Conservation (phyloP, 164 flowering plant species). For the Chimonanthus praecox region DNA sequence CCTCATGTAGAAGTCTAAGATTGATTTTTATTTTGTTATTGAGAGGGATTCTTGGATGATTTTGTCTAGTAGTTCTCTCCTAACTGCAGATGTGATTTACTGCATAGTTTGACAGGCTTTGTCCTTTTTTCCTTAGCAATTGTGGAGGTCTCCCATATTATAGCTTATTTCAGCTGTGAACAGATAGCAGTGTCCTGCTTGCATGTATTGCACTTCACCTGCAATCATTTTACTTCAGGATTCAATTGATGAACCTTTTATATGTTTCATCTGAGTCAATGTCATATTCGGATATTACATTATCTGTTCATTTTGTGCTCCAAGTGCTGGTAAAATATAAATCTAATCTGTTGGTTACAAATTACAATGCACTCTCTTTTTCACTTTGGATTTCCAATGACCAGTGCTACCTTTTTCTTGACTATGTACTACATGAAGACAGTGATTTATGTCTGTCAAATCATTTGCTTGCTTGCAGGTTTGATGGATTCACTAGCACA, state of each 20-base stretch:
- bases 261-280: not conserved
- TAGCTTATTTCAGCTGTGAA: not conserved
- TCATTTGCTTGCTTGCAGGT: constrained; percentile 38
- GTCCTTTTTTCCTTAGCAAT: too few species aligned
- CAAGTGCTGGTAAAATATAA: not conserved
- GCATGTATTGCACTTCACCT: not conserved
- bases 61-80: not conserved
- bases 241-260: not conserved
- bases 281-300: not conserved
- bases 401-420: not conserved
- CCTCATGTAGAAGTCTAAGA: too few species aligned
- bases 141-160: too few species aligned
- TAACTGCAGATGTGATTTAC: not conserved
- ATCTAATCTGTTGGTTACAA: not conserved
- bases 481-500: constrained; percentile 98
- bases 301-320: not conserved
- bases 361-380: not conserved
- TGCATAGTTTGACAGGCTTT: not conserved
- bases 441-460: not conserved
- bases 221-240: not conserved
- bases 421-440: not conserved
- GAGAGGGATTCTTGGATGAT: too few species aligned
- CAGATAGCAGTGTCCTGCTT: not conserved
- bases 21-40: too few species aligned
- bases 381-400: not conserved